These are phyloP conservation scores for Neoboletus brunneissimus DNA, from an alignment of 768 basidiomycete genomes.

Conservation along the genomic window DNA sequence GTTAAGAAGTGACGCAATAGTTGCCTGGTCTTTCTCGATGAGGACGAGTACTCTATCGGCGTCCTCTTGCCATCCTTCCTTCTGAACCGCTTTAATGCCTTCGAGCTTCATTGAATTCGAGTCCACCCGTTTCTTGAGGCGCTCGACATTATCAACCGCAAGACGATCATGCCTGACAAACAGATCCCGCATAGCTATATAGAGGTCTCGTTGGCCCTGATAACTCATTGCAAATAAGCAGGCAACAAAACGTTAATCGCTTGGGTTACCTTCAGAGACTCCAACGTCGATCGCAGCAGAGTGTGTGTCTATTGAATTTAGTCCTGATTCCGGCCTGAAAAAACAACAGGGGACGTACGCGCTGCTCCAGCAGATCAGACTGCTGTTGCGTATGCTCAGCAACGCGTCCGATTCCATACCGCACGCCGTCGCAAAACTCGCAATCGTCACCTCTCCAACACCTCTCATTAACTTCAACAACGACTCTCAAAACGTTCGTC, in stretches of 20 bases:
- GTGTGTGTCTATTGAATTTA: conserved; percentile 49
- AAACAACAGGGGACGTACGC: conserved; percentile 45
- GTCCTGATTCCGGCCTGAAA: not conserved
- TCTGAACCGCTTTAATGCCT: conserved; percentile 61
- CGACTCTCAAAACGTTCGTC: conserved; percentile 76
- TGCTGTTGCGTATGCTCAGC: conserved; percentile 66
- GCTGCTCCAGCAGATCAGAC: conserved; percentile 69
- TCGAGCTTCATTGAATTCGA: conserved; percentile 73
- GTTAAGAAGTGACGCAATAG: conserved; percentile 69
- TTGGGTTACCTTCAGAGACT: conserved; percentile 64
- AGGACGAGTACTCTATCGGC: conserved; percentile 66
- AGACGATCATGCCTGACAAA: conserved; percentile 87
- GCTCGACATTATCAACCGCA: conserved; percentile 84
- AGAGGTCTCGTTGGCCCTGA: conserved; percentile 80
- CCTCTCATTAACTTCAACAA: conserved; percentile 72
- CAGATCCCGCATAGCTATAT: conserved; percentile 82
- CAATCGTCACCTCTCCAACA: conserved; percentile 87
- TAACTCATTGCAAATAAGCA: conserved; percentile 5
- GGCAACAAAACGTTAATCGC: not conserved
- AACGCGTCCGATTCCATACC: conserved; percentile 64
- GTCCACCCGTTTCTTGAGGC: conserved; percentile 84
- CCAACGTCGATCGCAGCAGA: conserved; percentile 66
- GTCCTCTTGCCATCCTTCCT: conserved; percentile 85
- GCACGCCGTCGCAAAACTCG: conserved; percentile 75
- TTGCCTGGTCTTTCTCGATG: conserved; percentile 85